Percentiles rank a stretch among this genome's conserved stretches.
These are phyloP conservation scores for Tulasnella sp. DNA, from an alignment of 768 basidiomycete genomes.

Conservation along the genomic window DNA sequence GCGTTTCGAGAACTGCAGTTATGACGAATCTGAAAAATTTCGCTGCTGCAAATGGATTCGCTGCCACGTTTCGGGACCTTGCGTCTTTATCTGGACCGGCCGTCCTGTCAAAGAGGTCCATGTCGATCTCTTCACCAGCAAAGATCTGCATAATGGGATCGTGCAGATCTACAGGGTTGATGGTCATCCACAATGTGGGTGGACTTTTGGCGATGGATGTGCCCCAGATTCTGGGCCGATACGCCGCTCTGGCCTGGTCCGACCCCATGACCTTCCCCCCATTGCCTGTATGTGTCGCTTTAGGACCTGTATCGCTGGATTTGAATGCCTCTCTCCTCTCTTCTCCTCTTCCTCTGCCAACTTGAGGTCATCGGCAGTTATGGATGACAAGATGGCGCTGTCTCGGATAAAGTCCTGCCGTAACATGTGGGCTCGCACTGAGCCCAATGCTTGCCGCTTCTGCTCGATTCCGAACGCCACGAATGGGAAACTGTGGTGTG, in stretches of 20 bases:
- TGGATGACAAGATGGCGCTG: too few relatives aligned
- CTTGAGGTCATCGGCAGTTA: too few relatives aligned
- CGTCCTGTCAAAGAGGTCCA: conserved; percentile 29
- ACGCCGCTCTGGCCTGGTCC: conserved; percentile 1
- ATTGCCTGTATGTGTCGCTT: too few relatives aligned
- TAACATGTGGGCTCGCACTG: too few relatives aligned
- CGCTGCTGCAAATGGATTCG: conserved; percentile 36
- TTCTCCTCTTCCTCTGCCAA: too few relatives aligned
- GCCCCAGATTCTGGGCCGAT: conserved; percentile 31
- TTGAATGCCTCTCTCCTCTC: too few relatives aligned
- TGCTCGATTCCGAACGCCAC: too few relatives aligned
- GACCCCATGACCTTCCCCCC: conserved; percentile 21
- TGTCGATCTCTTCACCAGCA: conserved; percentile 34
- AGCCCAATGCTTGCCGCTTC: too few relatives aligned
- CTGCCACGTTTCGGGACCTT: conserved; percentile 30
- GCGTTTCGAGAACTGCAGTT: conserved; percentile 23
- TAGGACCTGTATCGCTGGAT: too few relatives aligned
- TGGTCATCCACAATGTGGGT: conserved; percentile 35
- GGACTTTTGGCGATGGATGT: conserved; percentile 26
- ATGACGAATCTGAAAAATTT: conserved; percentile 35
- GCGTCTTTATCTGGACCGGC: conserved; percentile 23
- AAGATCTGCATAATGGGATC: conserved; percentile 39
- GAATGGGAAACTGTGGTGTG: too few relatives aligned
- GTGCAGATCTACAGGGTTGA: conserved; percentile 34
- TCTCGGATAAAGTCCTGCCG: too few relatives aligned